Percentiles rank a stretch among this genome's conserved stretches.
Evolutionary conservation across 192 early-diverging fungal species (phyloP).

Genomic region (Mortierella hygrophila): DNA sequence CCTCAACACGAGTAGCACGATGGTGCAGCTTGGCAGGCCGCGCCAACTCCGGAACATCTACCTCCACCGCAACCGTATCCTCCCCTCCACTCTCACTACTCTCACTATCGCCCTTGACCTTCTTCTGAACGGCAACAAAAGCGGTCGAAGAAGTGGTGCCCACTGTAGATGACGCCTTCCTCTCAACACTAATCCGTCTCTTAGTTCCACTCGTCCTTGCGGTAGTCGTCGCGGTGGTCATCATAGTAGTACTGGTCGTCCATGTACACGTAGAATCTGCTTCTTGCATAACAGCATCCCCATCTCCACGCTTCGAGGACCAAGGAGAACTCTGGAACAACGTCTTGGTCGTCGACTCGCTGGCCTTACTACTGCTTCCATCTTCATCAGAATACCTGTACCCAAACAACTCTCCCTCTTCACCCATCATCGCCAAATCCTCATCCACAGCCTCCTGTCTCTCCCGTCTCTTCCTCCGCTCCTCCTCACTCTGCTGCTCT

Average conservation of each 20-base stretch:
- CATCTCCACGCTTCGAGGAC: not conserved
- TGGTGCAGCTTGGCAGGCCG: conserved; percentile 47
- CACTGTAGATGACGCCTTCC: not conserved
- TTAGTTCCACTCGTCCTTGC: not conserved
- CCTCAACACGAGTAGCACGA: conserved; percentile 28
- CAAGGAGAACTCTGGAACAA: conserved; percentile 17
- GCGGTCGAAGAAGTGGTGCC: not conserved
- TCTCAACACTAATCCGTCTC: conserved; percentile 21
- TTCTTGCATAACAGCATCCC: not conserved
- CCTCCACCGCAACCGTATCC: not conserved
- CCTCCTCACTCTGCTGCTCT: not conserved
- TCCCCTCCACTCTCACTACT: not conserved
- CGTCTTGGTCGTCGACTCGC: not conserved
- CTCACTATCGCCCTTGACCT: too few species aligned
- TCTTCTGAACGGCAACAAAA: not conserved
- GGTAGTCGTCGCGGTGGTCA: too few species aligned
- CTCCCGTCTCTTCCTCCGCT: conserved; percentile 2
- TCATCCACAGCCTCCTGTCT: conserved; percentile 20
- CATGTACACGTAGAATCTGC: too few species aligned
- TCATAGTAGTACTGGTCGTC: not conserved
- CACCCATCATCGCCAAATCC: conserved; percentile 28
- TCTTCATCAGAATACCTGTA: conserved; percentile 17
- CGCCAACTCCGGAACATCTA: conserved; percentile 23
- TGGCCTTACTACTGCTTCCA: not conserved
- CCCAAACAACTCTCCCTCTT: conserved; percentile 41